phyloP scores from a whole-genome alignment of 176 grass and related monocot genomes.

The Musa troglodytarum region DNA sequence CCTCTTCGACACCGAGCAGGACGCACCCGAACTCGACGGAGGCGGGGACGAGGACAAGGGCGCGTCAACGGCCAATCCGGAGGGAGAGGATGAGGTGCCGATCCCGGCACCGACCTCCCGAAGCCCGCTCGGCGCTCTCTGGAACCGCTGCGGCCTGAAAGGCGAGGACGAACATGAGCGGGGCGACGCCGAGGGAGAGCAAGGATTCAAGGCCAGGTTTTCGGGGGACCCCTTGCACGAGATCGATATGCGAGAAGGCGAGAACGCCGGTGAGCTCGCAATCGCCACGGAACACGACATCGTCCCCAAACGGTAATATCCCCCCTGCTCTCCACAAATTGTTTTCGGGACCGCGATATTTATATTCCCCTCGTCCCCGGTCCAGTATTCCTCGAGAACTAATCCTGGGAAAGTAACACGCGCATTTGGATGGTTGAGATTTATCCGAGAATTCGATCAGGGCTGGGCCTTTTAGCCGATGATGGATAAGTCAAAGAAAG shows the following conservation, averaged over 20 bases:
- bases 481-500: no score
- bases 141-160: conserved; percentile 26
- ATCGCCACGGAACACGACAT: conserved; percentile 84
- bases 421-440: no score
- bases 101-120: background rate
- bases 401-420: no score
- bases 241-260: conserved; percentile 57
- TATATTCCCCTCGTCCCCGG: no score
- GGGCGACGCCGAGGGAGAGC: conserved; percentile 11
- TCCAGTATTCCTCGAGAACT: no score
- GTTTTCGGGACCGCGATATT: no score
- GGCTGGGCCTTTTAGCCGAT: no score
- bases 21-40: background rate
- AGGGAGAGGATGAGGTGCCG: conserved; percentile 16
- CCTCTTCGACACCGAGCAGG: conserved; percentile 57
- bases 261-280: conserved; percentile 77
- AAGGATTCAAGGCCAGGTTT: conserved; percentile 28
- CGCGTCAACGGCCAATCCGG: background rate
- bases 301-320: background rate
- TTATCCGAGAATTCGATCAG: no score
- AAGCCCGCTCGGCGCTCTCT: background rate
- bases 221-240: conserved; percentile 80
- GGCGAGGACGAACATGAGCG: conserved; percentile 33
- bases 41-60: background rate
- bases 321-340: no score